Evolutionary conservation across 2,329 filamentous ascomycete species (phyloP).

Genomic region (Acarospora socialis): DNA sequence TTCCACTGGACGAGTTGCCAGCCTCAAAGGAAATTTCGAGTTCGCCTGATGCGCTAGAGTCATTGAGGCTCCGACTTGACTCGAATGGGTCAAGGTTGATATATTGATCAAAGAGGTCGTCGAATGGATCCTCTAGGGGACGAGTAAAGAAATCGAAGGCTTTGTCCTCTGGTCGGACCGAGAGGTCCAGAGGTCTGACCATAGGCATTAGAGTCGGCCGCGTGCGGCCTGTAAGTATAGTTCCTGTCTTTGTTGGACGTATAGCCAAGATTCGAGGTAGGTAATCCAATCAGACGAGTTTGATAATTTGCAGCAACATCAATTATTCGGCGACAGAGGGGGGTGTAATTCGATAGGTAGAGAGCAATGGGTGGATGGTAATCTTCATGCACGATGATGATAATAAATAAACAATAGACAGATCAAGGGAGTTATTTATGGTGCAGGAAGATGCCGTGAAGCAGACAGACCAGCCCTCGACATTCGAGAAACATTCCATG

Average conservation of each 20-base stretch:
- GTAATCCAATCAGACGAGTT: too few relatives aligned
- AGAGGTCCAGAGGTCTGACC: conserved; percentile 16
- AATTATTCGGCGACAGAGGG: too few relatives aligned
- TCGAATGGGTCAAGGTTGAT: conserved; percentile 43
- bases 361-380: not conserved
- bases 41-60: conserved; percentile 34
- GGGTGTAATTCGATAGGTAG: not conserved
- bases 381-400: conserved; percentile 1
- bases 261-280: not conserved
- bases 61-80: conserved; percentile 32
- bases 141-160: conserved; percentile 36
- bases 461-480: conserved; percentile 35
- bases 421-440: not conserved
- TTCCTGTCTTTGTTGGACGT: too few relatives aligned
- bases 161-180: conserved; percentile 37
- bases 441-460: conserved; percentile 17
- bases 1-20: conserved; percentile 36
- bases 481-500: conserved; percentile 34
- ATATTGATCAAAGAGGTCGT: conserved; percentile 50
- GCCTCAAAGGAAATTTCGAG: conserved; percentile 38
- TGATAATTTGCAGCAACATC: too few relatives aligned
- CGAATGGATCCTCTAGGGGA: conserved; percentile 37
- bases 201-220: conserved; percentile 15
- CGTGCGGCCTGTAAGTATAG: too few relatives aligned
- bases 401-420: not conserved